Base-by-base conservation (phyloP, 305 asterid genomes). In the Ilex paraguariensis region DNA sequence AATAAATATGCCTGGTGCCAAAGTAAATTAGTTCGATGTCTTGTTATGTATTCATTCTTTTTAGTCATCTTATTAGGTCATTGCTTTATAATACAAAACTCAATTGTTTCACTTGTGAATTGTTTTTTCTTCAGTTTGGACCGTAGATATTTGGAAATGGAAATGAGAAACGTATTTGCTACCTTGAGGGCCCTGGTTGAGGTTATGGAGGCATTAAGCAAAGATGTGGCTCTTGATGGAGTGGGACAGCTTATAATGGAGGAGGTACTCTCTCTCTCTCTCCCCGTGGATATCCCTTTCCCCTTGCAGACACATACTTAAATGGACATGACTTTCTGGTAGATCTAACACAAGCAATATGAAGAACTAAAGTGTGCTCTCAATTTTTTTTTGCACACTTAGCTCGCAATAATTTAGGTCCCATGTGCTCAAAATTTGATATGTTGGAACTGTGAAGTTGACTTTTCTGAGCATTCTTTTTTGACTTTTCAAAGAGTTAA, bases 131-230 rank as follows among this genome's bases (percentile, higher is more conserved):
- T 73, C 56, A 85, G 95, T 73, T 64, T 84, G 81, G 83, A 82
- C 59, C 77, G 46, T 59, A 80, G 84, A 72, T 79, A 75, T 77
- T 77, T 90, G 13, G 95, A 93, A 81, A 84, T 90, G 13, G 95
- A 93, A 81, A 84, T 83, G 92, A 83, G 60, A 73, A 84, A 79
- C 77, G 94, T 86, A 53, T 80, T 87, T 77, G 87, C 95, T 57
- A 90, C 87, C 64, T 67, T 87, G 83, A 87, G 91, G 84, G 99
- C 99, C 67, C 73, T 93, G 77, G 83, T 93, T 66, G 97, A 87
- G 82, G 99, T 93, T 76, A 82, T 93, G 99, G 97, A 90, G 75
- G 77, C 70, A 65, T 87, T 93, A 48, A 90, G 84, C 71, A 87
- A 86, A 73, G 96, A 87, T 72, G 95, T 80, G 44, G 72, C 90